A percentile compares a stretch with the other conserved stretches of the same genome.
Evolutionary conservation across 2,329 filamentous ascomycete genomes (phyloP).

Genomic region (Pyrenochaeta sp.): DNA sequence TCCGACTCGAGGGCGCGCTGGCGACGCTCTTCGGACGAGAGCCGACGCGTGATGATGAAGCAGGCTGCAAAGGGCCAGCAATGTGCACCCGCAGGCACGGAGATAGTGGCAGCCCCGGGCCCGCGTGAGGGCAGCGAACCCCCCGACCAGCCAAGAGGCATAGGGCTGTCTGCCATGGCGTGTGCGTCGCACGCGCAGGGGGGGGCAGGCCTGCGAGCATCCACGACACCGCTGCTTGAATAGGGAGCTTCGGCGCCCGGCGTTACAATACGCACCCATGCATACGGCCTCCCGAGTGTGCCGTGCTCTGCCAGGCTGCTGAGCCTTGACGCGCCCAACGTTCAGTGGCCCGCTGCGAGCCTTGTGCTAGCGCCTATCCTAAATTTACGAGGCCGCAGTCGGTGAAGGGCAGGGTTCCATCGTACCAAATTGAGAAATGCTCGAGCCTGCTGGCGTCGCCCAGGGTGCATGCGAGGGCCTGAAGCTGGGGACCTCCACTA

Average conservation of each 20-base stretch:
- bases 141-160: conserved; percentile 25
- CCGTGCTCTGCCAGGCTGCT: conserved; percentile 30
- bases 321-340: conserved; percentile 28
- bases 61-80: background rate
- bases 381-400: conserved; percentile 41
- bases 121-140: conserved; percentile 13
- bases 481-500: conserved; percentile 39
- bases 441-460: conserved; percentile 30
- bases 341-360: conserved; percentile 36
- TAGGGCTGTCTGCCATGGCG: conserved; percentile 31
- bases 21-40: conserved; percentile 11
- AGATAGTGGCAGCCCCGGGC: conserved; percentile 27
- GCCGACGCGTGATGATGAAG: conserved; percentile 9
- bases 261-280: conserved; percentile 23
- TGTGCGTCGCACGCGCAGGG: conserved; percentile 20
- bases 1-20: background rate
- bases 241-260: conserved; percentile 24
- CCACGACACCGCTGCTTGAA: conserved; percentile 34
- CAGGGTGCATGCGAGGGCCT: conserved; percentile 38
- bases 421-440: conserved; percentile 33
- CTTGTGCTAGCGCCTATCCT: conserved; percentile 36
- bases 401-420: conserved; percentile 40
- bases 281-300: conserved; percentile 30
- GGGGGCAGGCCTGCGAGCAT: too few relatives aligned
- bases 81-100: conserved; percentile 20